Evolutionary conservation across 148 eudicot species (phyloP), one percentile per base, ranked within the genome.

Genomic region (Cornus florida): DNA sequence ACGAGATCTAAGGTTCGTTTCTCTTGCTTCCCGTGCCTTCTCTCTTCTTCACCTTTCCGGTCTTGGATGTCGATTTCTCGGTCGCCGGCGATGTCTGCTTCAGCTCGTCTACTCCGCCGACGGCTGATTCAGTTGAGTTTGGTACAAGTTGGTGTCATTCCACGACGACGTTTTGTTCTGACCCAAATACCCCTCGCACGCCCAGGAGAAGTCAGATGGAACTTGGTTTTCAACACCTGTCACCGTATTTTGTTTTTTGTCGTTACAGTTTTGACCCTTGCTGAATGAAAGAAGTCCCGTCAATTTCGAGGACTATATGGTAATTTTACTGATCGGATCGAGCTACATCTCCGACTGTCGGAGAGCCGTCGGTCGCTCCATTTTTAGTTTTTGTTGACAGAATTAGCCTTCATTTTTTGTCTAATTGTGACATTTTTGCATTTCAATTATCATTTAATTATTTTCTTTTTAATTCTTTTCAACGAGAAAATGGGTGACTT

Each of bases 1-100:
- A 10, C 84, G 66, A 76, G 90, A 87, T 87, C 90, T 87, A 83
- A 85, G 90, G 87, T 87, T 65, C 69, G 81, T 69, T 68, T 43
- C 22, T 11, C 17, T 12, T 59, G 3, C 12, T 68, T 43, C 22
- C 8, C 17, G 22, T 59, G 9, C 12, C 28, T 20, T 67, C 23
- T 50, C 12, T 5, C 38, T 16, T 67, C 65, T 31, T 67, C 79
- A 9, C 24, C 59, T 84, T 19, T n/a, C 39, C 59, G 79, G 62
- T 57, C 69, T 69, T 70, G 22, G 67, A 7, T 53, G 16, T 62
- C 24, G 20, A 62, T 4, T 62, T 62, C 24, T 17, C 66, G 66
- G 65, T 60, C 70, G 73, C 69, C 35, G 69, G 32, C 13, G 11
- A 6, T 53, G 20, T n/a, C 53, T 19, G 39, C 28, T 69, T 82